These are phyloP conservation scores for Acidomyces sp. DNA, from an alignment of 495 filamentous ascomycete species.

Conservation along the genomic window DNA sequence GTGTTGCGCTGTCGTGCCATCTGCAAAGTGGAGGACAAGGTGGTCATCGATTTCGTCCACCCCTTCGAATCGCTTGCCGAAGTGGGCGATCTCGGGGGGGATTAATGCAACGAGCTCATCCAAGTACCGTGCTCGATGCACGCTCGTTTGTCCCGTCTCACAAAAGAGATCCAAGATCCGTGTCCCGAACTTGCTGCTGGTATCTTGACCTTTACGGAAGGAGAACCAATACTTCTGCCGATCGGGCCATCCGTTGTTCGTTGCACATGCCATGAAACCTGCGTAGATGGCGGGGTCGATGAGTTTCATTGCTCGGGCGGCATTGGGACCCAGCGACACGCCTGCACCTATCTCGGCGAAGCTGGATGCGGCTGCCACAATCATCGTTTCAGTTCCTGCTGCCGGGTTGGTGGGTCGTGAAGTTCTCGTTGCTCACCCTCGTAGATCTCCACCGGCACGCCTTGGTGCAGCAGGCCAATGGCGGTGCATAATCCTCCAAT, in stretches of 20 bases:
- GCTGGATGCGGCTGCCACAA: conserved; percentile 11
- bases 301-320: conserved; percentile 41
- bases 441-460: conserved; percentile 19
- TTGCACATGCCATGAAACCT: conserved; percentile 30
- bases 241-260: conserved; percentile 19
- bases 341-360: conserved; percentile 47
- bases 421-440: conserved; percentile 7
- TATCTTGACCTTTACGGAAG: conserved; percentile 22
- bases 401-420: neutral
- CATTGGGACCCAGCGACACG: conserved; percentile 47
- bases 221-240: conserved; percentile 20
- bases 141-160: conserved; percentile 27
- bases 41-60: conserved; percentile 25
- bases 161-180: conserved; percentile 24
- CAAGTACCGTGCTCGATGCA: conserved; percentile 46
- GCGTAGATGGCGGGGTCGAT: conserved; percentile 37
- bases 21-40: conserved; percentile 37
- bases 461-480: conserved; percentile 20
- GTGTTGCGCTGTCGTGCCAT: conserved; percentile 38
- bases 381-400: neutral
- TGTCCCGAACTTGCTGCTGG: conserved; percentile 18
- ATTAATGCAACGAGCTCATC: conserved; percentile 45
- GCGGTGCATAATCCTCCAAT: conserved; percentile 18
- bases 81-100: conserved; percentile 33
- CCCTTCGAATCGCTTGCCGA: conserved; percentile 30